Evolutionary conservation across 345 rosid species (phyloP).

Genomic region (Salix arbutifolia): DNA sequence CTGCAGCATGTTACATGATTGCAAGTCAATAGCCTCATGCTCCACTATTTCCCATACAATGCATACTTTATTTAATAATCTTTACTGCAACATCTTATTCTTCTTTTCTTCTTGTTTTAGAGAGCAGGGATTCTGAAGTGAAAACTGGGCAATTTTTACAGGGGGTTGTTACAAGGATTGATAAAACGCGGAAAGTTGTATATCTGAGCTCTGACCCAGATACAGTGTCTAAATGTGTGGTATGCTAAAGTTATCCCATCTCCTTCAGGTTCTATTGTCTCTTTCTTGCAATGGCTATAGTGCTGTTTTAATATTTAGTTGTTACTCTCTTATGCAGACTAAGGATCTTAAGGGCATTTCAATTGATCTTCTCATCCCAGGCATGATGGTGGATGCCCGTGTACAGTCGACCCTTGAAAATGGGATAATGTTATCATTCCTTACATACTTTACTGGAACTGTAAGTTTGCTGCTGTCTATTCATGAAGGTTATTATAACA

Average conservation of each 20-base stretch:
- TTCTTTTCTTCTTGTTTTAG: conserved; percentile 22
- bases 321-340: conserved; percentile 46
- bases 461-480: conserved; percentile 46
- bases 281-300: background rate
- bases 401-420: conserved; percentile 85
- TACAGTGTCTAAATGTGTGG: conserved; percentile 67
- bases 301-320: conserved; percentile 4
- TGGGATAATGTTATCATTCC: conserved; percentile 84
- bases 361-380: conserved; percentile 89
- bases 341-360: conserved; percentile 86
- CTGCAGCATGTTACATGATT: background rate
- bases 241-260: conserved; percentile 30
- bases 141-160: conserved; percentile 70
- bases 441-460: conserved; percentile 88
- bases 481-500: background rate
- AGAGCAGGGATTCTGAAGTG: conserved; percentile 33
- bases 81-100: background rate
- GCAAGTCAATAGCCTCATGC: background rate
- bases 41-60: background rate
- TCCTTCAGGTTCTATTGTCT: background rate
- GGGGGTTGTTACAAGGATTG: conserved; percentile 69
- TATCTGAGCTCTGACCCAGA: conserved; percentile 64
- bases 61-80: background rate
- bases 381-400: conserved; percentile 88
- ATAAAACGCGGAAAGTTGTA: conserved; percentile 69